These are phyloP conservation scores for Clarkia xantiana DNA, from an alignment of 345 rosid species.

Conservation along the genomic window DNA sequence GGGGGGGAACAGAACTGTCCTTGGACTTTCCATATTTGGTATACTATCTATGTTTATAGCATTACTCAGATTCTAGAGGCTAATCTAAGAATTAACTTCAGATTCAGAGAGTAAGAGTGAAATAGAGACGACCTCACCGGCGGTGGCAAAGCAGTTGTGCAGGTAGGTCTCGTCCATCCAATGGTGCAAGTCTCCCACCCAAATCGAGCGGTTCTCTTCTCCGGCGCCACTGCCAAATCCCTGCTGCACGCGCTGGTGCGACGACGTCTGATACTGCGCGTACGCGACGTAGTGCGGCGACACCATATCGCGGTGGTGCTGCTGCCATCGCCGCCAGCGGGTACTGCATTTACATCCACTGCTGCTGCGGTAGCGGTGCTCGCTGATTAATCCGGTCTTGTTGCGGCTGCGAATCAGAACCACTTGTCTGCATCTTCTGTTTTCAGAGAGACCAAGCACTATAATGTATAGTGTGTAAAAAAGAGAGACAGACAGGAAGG, in stretches of 20 bases:
- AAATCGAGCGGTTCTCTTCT: slow-evolving; percentile 69
- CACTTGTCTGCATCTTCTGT: slow-evolving; percentile 16
- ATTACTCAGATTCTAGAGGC: background rate
- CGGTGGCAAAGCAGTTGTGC: slow-evolving; percentile 51
- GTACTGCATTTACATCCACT: slow-evolving; percentile 67
- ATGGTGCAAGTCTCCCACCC: slow-evolving; percentile 95
- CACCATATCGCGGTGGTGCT: slow-evolving; percentile 57
- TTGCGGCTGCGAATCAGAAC: slow-evolving; percentile 18
- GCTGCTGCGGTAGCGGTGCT: slow-evolving; percentile 27
- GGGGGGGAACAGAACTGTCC: no score
- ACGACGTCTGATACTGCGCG: slow-evolving; percentile 16
- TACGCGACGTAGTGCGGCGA: slow-evolving; percentile 21
- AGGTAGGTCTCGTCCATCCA: slow-evolving; percentile 98
- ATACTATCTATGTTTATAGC: no score
- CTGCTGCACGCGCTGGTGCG: slow-evolving; percentile 21
- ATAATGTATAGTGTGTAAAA: no score
- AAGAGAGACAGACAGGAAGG: background rate
- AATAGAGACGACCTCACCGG: slow-evolving; percentile 52
- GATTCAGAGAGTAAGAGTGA: background rate
- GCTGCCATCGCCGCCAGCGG: slow-evolving; percentile 60
- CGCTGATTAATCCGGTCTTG: slow-evolving; percentile 17
- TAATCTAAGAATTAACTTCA: background rate
- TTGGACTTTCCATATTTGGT: no score
- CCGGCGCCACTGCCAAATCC: slow-evolving; percentile 13
- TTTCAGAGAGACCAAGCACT: background rate